Evolutionary conservation across 139 green algal genomes (phyloP).

Genomic region (Chlorokybus atmophyticus): DNA sequence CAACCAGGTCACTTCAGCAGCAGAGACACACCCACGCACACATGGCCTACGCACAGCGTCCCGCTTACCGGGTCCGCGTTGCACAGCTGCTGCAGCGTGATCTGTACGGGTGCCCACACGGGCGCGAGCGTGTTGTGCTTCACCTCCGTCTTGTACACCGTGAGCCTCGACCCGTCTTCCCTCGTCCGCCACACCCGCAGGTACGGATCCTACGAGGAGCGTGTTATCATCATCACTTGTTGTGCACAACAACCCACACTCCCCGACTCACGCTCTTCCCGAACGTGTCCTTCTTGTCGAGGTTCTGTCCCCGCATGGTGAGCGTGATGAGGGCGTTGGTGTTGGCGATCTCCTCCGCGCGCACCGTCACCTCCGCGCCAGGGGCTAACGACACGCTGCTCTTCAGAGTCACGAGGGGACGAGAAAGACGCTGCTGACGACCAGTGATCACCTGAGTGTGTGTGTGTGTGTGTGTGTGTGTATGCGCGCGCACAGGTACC

Average conservation of each 20-base stretch:
- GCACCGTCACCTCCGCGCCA: neutral
- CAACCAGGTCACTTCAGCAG: too few species aligned
- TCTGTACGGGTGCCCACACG: neutral
- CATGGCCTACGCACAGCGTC: too few species aligned
- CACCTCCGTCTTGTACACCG: conserved; percentile 7
- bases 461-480: too few species aligned
- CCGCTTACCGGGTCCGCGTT: conserved; percentile 8
- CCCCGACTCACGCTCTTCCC: too few species aligned
- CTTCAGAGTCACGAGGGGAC: too few species aligned
- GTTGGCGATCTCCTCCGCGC: neutral
- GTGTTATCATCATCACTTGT: too few species aligned
- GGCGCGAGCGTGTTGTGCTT: conserved; percentile 1
- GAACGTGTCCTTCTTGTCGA: neutral
- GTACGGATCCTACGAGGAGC: neutral
- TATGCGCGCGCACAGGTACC: too few species aligned
- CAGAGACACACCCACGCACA: too few species aligned
- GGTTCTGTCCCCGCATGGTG: neutral
- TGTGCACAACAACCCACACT: too few species aligned
- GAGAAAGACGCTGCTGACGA: too few species aligned
- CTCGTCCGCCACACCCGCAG: neutral
- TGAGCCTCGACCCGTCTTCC: neutral
- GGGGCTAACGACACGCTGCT: too few species aligned
- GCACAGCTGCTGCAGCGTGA: conserved; percentile 5
- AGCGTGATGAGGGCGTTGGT: neutral
- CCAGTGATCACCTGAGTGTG: too few species aligned